Evolutionary conservation across 2,329 filamentous ascomycete genomes (phyloP).

Genomic region (Botryotinia calthae): DNA sequence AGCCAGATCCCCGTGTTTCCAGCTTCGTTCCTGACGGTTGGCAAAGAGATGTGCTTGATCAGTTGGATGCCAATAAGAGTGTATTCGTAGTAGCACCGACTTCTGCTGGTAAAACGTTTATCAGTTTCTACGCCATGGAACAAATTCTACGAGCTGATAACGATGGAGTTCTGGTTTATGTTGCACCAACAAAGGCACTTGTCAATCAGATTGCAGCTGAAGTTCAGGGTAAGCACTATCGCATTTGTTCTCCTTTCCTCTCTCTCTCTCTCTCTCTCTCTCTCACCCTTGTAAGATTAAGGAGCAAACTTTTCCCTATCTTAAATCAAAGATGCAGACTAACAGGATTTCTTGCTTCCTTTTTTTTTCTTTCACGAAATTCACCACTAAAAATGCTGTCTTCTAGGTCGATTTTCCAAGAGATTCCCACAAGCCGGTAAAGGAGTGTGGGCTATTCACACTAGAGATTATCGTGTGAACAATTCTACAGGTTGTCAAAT

Average conservation of each 20-base stretch:
- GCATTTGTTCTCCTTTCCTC: no score
- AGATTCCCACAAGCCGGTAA: conserved; percentile 54
- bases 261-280: neutral
- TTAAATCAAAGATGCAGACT: neutral
- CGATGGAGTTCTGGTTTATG: conserved; percentile 71
- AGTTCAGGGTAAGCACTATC: conserved; percentile 53
- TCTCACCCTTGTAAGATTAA: neutral
- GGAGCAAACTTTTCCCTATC: neutral
- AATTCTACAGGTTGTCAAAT: conserved; percentile 71
- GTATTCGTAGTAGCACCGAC: conserved; percentile 76
- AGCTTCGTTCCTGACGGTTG: conserved; percentile 72
- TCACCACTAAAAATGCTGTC: conserved; percentile 19
- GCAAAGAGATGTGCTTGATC: conserved; percentile 72
- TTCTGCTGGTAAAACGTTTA: conserved; percentile 79
- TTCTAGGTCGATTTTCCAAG: conserved; percentile 61
- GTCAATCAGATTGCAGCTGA: conserved; percentile 83
- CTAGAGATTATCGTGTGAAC: conserved; percentile 72
- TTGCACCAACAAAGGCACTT: conserved; percentile 77
- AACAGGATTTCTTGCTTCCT: neutral
- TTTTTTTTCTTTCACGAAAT: neutral
- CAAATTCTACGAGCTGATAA: conserved; percentile 66
- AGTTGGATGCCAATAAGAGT: conserved; percentile 67
- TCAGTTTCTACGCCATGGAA: conserved; percentile 81
- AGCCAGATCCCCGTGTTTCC: conserved; percentile 62
- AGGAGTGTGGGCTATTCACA: conserved; percentile 77